Percentiles rank a stretch among this genome's conserved stretches.
phyloP scores from a whole-genome alignment of 164 flowering plant species.

The Santalum album region DNA sequence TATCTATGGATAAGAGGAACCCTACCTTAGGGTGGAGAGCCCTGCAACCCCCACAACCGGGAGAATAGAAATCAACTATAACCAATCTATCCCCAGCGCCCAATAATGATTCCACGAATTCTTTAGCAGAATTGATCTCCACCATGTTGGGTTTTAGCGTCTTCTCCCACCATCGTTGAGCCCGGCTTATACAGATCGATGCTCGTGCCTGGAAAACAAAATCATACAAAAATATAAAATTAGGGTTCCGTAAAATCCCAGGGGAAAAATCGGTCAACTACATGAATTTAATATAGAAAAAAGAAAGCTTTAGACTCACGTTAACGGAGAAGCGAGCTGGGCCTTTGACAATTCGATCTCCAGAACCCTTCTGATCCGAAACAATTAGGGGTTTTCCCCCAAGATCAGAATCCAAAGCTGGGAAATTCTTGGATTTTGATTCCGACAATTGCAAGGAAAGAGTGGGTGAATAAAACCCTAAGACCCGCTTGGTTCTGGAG shows the following conservation, averaged over 20 bases:
- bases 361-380: slow-evolving; percentile 23
- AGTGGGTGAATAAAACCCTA: slow-evolving; percentile 14
- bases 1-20: background rate
- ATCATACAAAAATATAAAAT: background rate
- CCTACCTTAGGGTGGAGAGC: slow-evolving; percentile 87
- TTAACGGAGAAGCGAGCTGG: slow-evolving; percentile 21
- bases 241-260: too few relatives aligned
- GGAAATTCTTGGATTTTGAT: slow-evolving; percentile 10
- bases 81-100: slow-evolving; percentile 70
- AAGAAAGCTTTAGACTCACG: slow-evolving; percentile 18
- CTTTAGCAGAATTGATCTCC: slow-evolving; percentile 66
- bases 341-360: slow-evolving; percentile 14
- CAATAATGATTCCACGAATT: slow-evolving; percentile 44
- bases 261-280: too few relatives aligned
- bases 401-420: slow-evolving; percentile 15
- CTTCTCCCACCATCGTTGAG: slow-evolving; percentile 84
- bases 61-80: slow-evolving; percentile 76
- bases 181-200: slow-evolving; percentile 37
- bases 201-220: slow-evolving; percentile 41
- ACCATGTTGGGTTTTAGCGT: slow-evolving; percentile 61
- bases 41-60: slow-evolving; percentile 95
- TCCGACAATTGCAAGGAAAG: slow-evolving; percentile 13
- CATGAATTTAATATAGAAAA: slow-evolving; percentile 1
- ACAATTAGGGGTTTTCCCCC: slow-evolving; percentile 24
- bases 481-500: slow-evolving; percentile 13